Evolutionary conservation across 2,329 filamentous ascomycete genomes (phyloP), one percentile per base, ranked within the genome.

Genomic region (Alternaria panax): DNA sequence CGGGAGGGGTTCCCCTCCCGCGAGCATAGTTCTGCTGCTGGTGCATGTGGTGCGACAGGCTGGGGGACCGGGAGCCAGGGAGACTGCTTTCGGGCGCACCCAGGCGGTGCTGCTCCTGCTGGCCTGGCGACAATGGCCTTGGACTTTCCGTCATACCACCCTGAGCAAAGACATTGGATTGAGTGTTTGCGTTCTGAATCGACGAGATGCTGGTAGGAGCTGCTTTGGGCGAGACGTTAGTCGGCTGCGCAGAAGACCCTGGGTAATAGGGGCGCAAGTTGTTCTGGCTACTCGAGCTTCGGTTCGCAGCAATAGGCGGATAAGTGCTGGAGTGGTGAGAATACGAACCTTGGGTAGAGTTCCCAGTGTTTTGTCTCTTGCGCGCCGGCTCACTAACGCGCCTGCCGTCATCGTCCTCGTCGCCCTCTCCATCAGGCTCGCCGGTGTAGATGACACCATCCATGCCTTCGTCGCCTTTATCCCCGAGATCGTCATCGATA

Each of bases 131-230:
- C 40, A 96, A 82, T 4, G 93, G 90, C 73, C 93, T 96, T 0
- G 93, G 92, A 66, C 92, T 96, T 77, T 97, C 92, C 3, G 91
- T 95, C 81, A 96, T 91, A 54, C 80, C 79, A 53, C 86, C 85
- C 64, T 92, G 88, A 8, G 88, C 85, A 74, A 92, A 96, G 65
- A 93, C 85, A 85, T 85, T 46, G 82, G 81, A 55, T 63, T 76
- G 73, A 34, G 57, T 52, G 16, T 67, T 74, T 36, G 74, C 69
- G 54, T 72, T 73, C 59, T 78, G 76, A 20, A 78, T 64, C 14
- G 74, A 75, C 8, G 75, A 74, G n/a, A 77, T 65, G 62, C 71
- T 76, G 24, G 74, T 73, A 16, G 76, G 72, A 27, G 75, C 75
- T 70, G 71, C 41, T 72, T 77, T 77, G 48, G 77, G 73, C 59